A percentile compares a stretch with the other conserved stretches of the same genome.
phyloP scores from a whole-genome alignment of 2,329 filamentous ascomycete genomes.

The Exserohilum rostratum region DNA sequence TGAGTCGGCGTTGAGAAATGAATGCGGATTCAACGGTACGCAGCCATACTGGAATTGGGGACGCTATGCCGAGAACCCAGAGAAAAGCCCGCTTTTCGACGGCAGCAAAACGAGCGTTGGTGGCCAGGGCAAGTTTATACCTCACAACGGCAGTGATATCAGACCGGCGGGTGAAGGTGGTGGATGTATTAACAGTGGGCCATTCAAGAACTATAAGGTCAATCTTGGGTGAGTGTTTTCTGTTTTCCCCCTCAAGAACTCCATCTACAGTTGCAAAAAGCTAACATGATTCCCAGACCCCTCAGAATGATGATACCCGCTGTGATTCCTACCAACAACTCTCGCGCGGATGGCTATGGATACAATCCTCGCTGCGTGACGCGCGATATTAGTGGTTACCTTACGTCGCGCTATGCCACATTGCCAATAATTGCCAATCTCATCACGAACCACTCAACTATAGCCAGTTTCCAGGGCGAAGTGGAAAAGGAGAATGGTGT shows the following conservation, averaged over 20 bases:
- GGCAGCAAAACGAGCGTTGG: slow-evolving; percentile 58
- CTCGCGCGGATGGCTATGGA: slow-evolving; percentile 37
- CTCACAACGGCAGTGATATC: slow-evolving; percentile 32
- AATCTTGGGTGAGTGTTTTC: slow-evolving; percentile 35
- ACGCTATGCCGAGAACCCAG: slow-evolving; percentile 51
- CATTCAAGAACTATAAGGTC: slow-evolving; percentile 52
- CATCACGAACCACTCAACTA: slow-evolving; percentile 31
- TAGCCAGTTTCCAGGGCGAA: slow-evolving; percentile 48
- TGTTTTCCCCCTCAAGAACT: neutral
- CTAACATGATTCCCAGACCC: slow-evolving; percentile 21
- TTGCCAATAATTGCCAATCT: slow-evolving; percentile 37
- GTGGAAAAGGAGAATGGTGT: slow-evolving; percentile 49
- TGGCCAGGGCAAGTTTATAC: too few species aligned
- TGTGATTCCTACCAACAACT: slow-evolving; percentile 48
- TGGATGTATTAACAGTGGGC: slow-evolving; percentile 60
- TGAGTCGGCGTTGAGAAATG: slow-evolving; percentile 50
- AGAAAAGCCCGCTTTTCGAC: slow-evolving; percentile 62
- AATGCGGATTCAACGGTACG: slow-evolving; percentile 53
- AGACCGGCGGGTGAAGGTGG: slow-evolving; percentile 60
- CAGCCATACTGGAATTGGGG: slow-evolving; percentile 63
- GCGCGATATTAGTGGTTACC: slow-evolving; percentile 46
- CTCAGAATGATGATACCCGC: slow-evolving; percentile 27
- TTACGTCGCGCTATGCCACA: slow-evolving; percentile 34
- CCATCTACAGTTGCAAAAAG: neutral
- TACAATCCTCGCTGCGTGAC: slow-evolving; percentile 51